A percentile compares a stretch with the other conserved stretches of the same genome.
Conservation (phyloP, 306 rosid genomes). For the Cyclanthera cordifolia region DNA sequence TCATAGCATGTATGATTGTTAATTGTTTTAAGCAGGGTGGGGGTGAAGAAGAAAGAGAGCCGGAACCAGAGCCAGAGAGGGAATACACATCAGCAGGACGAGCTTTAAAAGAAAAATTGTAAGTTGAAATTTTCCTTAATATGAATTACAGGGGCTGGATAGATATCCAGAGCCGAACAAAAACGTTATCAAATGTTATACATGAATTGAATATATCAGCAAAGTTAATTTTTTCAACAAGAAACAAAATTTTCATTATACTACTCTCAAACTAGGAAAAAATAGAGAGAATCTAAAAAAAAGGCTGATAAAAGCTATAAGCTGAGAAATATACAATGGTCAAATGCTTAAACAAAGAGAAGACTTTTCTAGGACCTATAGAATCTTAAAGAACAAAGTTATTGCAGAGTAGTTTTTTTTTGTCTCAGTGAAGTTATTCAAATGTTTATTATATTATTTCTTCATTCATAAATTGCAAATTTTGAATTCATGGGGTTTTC, state of each 20-base stretch:
- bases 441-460: neutral
- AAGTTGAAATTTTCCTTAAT: constrained; percentile 26
- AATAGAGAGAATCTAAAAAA: no score
- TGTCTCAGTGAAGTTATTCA: neutral
- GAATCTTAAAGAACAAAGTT: neutral
- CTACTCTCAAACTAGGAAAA: no score
- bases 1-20: neutral
- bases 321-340: no score
- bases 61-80: constrained; percentile 83
- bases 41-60: constrained; percentile 63
- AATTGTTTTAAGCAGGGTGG: constrained; percentile 52
- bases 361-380: no score
- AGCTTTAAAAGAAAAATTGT: constrained; percentile 76
- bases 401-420: neutral
- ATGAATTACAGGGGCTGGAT: neutral
- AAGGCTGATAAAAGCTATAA: no score
- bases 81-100: constrained; percentile 98
- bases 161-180: neutral
- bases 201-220: neutral
- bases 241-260: no score
- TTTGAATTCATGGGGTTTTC: no score
- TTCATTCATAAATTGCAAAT: no score
- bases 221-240: no score
- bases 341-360: no score
- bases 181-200: neutral